phyloP scores from a whole-genome alignment of 352 stramenopile species.

The Pythium guiyangense region DNA sequence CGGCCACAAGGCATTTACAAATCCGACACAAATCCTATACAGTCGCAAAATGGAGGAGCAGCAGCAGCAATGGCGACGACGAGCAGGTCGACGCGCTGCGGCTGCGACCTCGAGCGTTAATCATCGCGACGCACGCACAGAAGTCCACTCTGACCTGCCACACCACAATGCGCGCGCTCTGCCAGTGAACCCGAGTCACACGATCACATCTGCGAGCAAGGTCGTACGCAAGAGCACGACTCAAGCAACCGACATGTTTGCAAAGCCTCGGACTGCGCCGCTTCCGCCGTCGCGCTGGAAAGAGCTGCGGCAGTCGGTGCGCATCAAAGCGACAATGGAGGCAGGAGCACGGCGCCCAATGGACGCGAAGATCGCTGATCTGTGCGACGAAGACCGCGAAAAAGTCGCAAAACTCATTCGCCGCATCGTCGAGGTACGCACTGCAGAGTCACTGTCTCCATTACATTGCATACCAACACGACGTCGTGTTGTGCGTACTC shows the following conservation, averaged over 20 bases:
- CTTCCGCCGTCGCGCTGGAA: constrained; percentile 50
- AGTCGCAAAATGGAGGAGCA: constrained; percentile 6
- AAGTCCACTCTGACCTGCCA: no score
- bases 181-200: constrained; percentile 5
- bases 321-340: constrained; percentile 47
- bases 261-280: constrained; percentile 1
- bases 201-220: constrained; percentile 11
- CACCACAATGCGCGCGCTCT: background rate
- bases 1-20: background rate
- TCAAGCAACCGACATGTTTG: background rate
- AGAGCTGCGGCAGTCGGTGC: constrained; percentile 60
- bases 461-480: background rate
- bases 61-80: constrained; percentile 13
- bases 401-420: constrained; percentile 79
- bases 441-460: background rate
- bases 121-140: background rate
- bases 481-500: no score
- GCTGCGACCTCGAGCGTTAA: background rate
- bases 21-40: background rate
- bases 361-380: constrained; percentile 53
- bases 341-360: constrained; percentile 10
- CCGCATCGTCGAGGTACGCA: constrained; percentile 59
- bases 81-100: constrained; percentile 7
- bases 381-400: constrained; percentile 70
- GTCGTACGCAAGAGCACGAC: constrained; percentile 12